Conservation (phyloP, 139 green algal genomes). For the Tetratostichococcus sp. region DNA sequence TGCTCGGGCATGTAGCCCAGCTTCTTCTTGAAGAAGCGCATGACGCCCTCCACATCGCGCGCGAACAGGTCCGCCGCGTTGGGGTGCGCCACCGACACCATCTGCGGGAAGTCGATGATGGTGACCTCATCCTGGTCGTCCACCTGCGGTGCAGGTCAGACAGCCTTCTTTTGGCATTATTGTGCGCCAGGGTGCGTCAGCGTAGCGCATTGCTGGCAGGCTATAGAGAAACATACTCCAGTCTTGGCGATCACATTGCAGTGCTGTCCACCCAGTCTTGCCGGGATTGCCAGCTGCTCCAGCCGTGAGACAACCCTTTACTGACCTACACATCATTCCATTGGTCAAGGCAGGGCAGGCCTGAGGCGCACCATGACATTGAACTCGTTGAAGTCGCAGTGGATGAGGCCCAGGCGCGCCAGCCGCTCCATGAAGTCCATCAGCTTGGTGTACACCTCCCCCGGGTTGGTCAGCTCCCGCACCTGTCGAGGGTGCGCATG, state of each 20-base stretch:
- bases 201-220: no score
- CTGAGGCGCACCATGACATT: constrained; percentile 82
- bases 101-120: constrained; percentile 97
- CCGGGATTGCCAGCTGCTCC: no score
- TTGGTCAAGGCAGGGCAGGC: no score
- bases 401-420: constrained; percentile 79
- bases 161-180: no score
- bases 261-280: no score
- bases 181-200: no score
- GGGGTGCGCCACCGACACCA: constrained; percentile 86
- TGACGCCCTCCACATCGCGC: constrained; percentile 89
- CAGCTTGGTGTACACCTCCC: constrained; percentile 61
- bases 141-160: constrained; percentile 29
- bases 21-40: constrained; percentile 72
- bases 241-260: no score
- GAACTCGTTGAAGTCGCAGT: constrained; percentile 99
- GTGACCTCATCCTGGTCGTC: constrained; percentile 72
- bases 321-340: no score
- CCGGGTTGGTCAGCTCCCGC: constrained; percentile 51
- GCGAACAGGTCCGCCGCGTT: constrained; percentile 93
- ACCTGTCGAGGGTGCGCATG: constrained; percentile 43
- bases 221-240: no score
- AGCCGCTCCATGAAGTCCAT: constrained; percentile 81
- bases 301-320: no score
- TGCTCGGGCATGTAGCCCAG: constrained; percentile 61